Base-by-base conservation (phyloP, 139 green algal species). In the Mesostigma viride region DNA sequence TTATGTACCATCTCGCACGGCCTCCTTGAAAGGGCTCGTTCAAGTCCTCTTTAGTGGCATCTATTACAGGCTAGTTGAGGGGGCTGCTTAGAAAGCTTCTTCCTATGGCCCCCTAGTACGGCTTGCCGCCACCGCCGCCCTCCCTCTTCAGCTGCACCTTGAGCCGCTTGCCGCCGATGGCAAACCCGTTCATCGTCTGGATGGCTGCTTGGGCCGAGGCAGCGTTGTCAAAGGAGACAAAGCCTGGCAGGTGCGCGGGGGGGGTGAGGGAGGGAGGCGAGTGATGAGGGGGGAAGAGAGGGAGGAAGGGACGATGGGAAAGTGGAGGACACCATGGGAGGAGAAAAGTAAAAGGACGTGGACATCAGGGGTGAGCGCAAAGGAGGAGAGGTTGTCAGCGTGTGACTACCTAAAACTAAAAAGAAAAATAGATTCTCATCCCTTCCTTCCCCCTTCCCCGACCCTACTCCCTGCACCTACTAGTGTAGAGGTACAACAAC, bases 131-230 rank as follows among this genome's bases (percentile, higher is more conserved):
- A 53, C 14, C 40, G 40, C 17, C 17, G 17, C 40, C 40, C 14
- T 65, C 63, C 27, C 24, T 11, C 68, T 74, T 74, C 31, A 74
- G 14, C 27, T 53, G 34, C n/a, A 74, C 68, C 33, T 74, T 74
- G 33, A 74, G 59, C 11, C 30, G n/a, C 3, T 58, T 69, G n/a
- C 68, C 68, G 2, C n/a, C 59, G 22, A 74, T 14, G 34, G 31
- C 20, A n/a, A 70, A 70, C 8, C 68, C 68, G 30, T 74, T 31
- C 68, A 74, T 69, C 17, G 58, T 30, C 2, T 31, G 17, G 20
- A 69, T 69, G 11, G 68, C 68, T n/a, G 68, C 68, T 45, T 74
- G 35, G 17, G 68, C 68, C 27, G 68, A 31, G 14, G 51, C 68
- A 20, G 68, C 24, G 1, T 32, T 26, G 45, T 74, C 68, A 27